Percentiles rank a stretch among this genome's conserved stretches.
Conservation (phyloP, 2,329 filamentous ascomycete genomes). For the Fusarium pininemorale region DNA sequence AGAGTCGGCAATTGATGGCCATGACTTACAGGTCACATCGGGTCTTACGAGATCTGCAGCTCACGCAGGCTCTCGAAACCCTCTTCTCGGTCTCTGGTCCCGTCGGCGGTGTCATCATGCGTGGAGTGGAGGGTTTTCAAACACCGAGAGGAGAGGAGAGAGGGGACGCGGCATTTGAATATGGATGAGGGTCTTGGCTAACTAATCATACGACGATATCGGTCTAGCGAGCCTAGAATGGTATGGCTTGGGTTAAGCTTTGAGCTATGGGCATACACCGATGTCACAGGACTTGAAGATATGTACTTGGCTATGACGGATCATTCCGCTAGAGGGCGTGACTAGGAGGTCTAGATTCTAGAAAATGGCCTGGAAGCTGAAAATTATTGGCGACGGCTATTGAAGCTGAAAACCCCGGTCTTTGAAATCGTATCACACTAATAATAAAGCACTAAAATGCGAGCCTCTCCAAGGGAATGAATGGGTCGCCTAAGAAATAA, state of each 20-base stretch:
- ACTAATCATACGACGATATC: neutral
- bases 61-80: conserved; percentile 30
- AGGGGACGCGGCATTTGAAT: conserved; percentile 15
- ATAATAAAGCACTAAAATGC: neutral
- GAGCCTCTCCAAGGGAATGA: neutral
- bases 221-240: neutral
- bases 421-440: neutral
- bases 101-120: neutral
- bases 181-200: neutral
- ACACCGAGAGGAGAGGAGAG: conserved; percentile 11
- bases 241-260: neutral
- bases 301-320: neutral
- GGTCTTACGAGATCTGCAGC: conserved; percentile 32
- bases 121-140: neutral
- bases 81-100: conserved; percentile 28
- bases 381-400: neutral
- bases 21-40: conserved; percentile 30
- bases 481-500: neutral
- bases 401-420: neutral
- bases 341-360: neutral
- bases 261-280: neutral
- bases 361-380: neutral
- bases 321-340: neutral
- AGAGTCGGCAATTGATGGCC: neutral
- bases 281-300: conserved; percentile 1